Conservation (phyloP, 371 early-diverging fungal species). For the Apophysomyces sp. region DNA sequence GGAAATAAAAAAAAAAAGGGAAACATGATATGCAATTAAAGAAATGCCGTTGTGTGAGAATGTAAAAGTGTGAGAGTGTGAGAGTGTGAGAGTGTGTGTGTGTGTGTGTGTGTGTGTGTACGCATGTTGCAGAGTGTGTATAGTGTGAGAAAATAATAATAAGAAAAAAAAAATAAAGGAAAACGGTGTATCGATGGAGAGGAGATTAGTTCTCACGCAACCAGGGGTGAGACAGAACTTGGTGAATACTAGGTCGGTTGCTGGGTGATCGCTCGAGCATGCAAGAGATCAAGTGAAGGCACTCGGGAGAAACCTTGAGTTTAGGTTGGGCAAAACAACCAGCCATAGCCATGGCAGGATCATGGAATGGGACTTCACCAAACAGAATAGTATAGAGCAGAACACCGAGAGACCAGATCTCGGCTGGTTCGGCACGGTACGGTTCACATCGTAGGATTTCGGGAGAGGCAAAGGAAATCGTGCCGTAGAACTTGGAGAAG, state of each 20-base stretch:
- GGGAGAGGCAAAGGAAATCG: constrained; percentile 70
- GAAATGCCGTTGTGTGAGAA: constrained; percentile 6
- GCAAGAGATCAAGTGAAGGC: constrained; percentile 59
- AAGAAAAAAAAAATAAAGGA: background rate
- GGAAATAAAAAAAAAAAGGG: background rate
- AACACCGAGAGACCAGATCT: constrained; percentile 82
- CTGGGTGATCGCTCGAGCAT: constrained; percentile 63
- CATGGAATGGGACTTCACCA: constrained; percentile 75
- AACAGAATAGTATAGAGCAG: constrained; percentile 73
- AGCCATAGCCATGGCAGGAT: constrained; percentile 48
- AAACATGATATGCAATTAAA: constrained; percentile 4
- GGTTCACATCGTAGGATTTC: constrained; percentile 72
- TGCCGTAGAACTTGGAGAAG: constrained; percentile 69
- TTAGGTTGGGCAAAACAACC: constrained; percentile 43
- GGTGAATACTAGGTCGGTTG: constrained; percentile 58
- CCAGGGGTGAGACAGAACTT: constrained; percentile 72
- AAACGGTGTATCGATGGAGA: background rate
- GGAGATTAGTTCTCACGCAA: constrained; percentile 18
- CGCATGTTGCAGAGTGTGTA: background rate
- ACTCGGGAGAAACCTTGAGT: constrained; percentile 45
- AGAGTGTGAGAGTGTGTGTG: too few species aligned
- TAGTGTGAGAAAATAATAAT: background rate
- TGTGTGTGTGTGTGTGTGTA: background rate
- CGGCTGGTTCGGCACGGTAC: constrained; percentile 77
- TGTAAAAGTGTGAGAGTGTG: too few species aligned